Conservation (phyloP, 2,329 filamentous ascomycete genomes). For the Sporothrix phasma region DNA sequence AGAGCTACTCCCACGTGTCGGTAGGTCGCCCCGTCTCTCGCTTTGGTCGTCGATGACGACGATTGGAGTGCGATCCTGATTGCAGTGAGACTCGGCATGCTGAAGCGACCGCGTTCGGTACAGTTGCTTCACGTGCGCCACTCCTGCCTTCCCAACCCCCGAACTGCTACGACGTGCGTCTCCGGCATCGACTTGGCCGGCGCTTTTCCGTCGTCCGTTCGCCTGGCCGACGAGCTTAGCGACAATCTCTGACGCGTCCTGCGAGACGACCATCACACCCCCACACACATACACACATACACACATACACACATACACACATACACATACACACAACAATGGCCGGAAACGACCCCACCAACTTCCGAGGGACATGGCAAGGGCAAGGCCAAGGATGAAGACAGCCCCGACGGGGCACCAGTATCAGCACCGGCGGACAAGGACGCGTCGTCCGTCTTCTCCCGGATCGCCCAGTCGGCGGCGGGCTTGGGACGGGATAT, state of each 20-base stretch:
- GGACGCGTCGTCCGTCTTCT: slow-evolving; percentile 13
- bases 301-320: too few species aligned
- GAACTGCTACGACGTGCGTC: not conserved
- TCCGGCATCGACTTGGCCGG: too few species aligned
- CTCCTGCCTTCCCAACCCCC: not conserved
- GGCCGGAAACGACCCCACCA: slow-evolving; percentile 3
- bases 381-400: slow-evolving; percentile 4
- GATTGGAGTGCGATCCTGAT: not conserved
- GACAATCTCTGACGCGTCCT: not conserved
- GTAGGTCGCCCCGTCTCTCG: not conserved
- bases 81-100: not conserved
- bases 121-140: slow-evolving; percentile 2
- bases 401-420: not conserved
- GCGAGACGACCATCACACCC: too few species aligned
- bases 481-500: slow-evolving; percentile 21
- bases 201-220: too few species aligned
- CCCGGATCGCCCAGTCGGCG: slow-evolving; percentile 25
- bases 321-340: not conserved
- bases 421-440: not conserved
- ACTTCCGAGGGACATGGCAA: not conserved
- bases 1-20: not conserved
- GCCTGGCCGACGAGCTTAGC: too few species aligned
- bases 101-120: not conserved
- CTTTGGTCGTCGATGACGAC: not conserved
- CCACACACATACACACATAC: too few species aligned